Base-by-base conservation (phyloP, 371 early-diverging fungal genomes). In the Lichtheimia ornata region DNA sequence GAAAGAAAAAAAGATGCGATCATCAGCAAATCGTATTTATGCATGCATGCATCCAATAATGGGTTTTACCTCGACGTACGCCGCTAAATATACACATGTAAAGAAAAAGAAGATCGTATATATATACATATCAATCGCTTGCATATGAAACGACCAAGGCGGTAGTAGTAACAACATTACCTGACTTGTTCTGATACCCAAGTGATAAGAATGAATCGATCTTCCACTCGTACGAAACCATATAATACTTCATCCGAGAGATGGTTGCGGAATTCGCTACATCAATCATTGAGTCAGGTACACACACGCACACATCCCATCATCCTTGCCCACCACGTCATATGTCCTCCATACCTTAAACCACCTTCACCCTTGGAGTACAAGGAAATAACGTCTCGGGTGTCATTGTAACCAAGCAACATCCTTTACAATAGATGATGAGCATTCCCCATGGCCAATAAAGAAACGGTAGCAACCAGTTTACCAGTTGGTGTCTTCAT, bases 151-250 rank as follows among this genome's bases (percentile, higher is more conserved):
- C 47, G n/a, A 47, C 5, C 18, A 17, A 47, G 22, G 47, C 6
- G 6, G 11, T 15, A 45, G 22, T 22, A 22, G 22, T 45, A 45
- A 7, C 5, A 17, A 47, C 55, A 30, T 58, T 84, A 88, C 86
- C 87, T 87, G 60, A 87, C 84, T 73, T 85, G 81, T 51, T 88
- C 87, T 18, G 86, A 83, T 15, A 90, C 85, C 73, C 85, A 88
- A 22, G 84, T 81, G 18, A 90, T 69, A 4, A 86, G 71, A n/a
- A 86, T 76, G 62, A 80, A 84, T 52, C 79, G 74, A 58, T 84
- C 84, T 28, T 90, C 88, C 13, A 86, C 73, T 41, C 86, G 70
- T 14, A 87, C 74, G 58, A 86, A 85, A 2, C 86, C 88, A 69
- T 83, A 90, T 2, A 88, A 65, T 12, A 90, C 84, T 61, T 88